A percentile compares a stretch with the other conserved stretches of the same genome.
Conservation (phyloP, 1,139 yeast genomes). For the Suhomyces terraborum region DNA sequence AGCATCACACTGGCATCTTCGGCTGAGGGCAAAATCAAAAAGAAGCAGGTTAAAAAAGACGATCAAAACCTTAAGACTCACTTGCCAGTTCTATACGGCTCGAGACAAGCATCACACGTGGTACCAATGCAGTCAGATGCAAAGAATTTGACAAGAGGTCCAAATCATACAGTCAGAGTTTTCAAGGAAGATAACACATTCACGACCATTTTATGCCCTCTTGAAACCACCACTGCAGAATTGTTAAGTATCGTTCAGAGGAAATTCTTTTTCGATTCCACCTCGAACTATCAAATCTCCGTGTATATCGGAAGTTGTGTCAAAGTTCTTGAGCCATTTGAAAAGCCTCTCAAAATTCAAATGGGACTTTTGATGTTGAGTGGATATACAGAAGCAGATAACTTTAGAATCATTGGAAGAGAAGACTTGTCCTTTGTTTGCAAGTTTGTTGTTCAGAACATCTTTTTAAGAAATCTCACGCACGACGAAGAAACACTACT, state of each 20-base stretch:
- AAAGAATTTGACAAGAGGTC: constrained; percentile 27
- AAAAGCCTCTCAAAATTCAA: constrained; percentile 78
- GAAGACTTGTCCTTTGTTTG: constrained; percentile 86
- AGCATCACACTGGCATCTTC: constrained; percentile 11
- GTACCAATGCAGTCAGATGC: constrained; percentile 22
- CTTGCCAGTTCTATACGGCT: constrained; percentile 43
- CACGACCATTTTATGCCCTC: constrained; percentile 73
- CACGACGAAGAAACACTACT: constrained; percentile 66
- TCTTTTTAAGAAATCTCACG: constrained; percentile 67
- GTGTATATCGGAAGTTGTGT: constrained; percentile 78
- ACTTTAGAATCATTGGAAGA: constrained; percentile 76
- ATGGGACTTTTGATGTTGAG: constrained; percentile 69
- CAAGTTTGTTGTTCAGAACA: constrained; percentile 77
- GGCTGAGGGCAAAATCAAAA: constrained; percentile 6
- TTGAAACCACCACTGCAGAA: constrained; percentile 77
- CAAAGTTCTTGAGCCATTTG: constrained; percentile 70
- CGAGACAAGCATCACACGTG: constrained; percentile 30
- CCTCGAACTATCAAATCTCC: constrained; percentile 76
- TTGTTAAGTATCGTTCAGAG: constrained; percentile 66
- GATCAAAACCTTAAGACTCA: constrained; percentile 10
- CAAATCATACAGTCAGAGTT: constrained; percentile 62
- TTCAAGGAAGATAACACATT: constrained; percentile 82
- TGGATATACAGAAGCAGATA: constrained; percentile 80
- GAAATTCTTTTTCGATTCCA: constrained; percentile 73
- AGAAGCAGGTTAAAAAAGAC: constrained; percentile 3